Percentiles rank a stretch among this genome's conserved stretches.
phyloP scores from a whole-genome alignment of 23 red algal genomes.

The Gracilariopsis chorda region DNA sequence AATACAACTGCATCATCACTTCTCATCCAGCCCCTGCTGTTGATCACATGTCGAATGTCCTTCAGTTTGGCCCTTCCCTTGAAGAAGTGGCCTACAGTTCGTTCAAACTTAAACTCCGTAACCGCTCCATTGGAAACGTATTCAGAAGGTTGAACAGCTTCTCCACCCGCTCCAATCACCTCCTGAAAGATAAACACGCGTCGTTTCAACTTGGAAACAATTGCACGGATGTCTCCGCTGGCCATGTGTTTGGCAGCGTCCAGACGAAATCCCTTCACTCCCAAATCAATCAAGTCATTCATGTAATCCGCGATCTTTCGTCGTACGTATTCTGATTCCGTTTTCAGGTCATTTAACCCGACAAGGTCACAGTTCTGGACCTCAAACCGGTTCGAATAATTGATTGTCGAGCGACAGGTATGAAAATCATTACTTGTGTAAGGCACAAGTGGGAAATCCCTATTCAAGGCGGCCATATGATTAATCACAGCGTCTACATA shows the following conservation, averaged over 20 bases:
- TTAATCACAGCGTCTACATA: constrained; percentile 34
- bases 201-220: neutral
- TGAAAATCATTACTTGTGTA: neutral
- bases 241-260: constrained; percentile 23
- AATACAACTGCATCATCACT: neutral
- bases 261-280: neutral
- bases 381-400: neutral
- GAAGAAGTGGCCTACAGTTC: neutral
- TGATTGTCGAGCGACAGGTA: neutral
- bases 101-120: constrained; percentile 7
- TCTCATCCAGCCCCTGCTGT: neutral
- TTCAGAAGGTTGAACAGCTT: neutral
- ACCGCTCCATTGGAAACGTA: neutral
- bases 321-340: constrained; percentile 7
- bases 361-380: constrained; percentile 28
- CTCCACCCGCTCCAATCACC: neutral
- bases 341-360: neutral
- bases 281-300: constrained; percentile 4
- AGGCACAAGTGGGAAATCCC: neutral
- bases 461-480: constrained; percentile 1
- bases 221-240: neutral
- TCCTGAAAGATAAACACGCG: neutral
- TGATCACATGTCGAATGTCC: neutral
- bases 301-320: neutral
- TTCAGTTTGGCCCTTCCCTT: neutral